Evolutionary conservation across 75 land plant species (phyloP), one percentile per base, ranked within the genome.

Genomic region (Cunninghamia lanceolata): DNA sequence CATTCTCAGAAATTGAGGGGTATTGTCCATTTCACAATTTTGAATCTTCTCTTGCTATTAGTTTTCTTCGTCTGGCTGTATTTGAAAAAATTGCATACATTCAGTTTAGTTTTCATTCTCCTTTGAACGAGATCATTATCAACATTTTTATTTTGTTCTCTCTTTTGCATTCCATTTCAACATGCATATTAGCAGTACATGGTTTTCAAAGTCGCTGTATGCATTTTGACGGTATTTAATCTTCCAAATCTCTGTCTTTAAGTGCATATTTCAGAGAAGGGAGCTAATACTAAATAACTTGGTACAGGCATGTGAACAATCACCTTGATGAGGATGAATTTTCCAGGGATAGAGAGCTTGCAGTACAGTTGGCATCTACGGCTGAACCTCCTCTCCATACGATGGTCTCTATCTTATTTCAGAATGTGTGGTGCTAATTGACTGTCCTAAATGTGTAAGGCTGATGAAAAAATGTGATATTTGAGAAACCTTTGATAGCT

Each of bases 251-350:
- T n/a, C 82, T 25, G 28, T 80, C 45, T 43, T 11, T 11, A 43
- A 43, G 82, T 40, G 14, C 50, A 80, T 80, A 43, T 80, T 43
- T 43, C 28, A 80, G 47, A 80, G 4, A n/a, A 9, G 30, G 10
- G 13, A 36, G 45, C 50, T 80, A 80, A 80, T 28, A 80, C 25
- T 80, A 11, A 80, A 80, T 80, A 45, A 36, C 75, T 45, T 40
- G 50, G 46, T 80, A 28, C 87, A 94, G 93, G 89, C 95, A 94
- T 85, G 94, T 87, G 79, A 93, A 93, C 71, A 84, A 75, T 52
- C 95, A 94, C 46, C 86, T 94, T 17, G 94, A 83, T 9, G 92
- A 88, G 47, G 91, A 93, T 36, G 93, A 94, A 54, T 30, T 88
- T 17, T 86, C 91, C 21, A 88, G 84, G 74, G 95, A 94, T 82